Percentiles rank a stretch among this genome's conserved stretches.
Evolutionary conservation across 2,329 filamentous ascomycete genomes (phyloP).

Genomic region (Boeremia lycopersici): DNA sequence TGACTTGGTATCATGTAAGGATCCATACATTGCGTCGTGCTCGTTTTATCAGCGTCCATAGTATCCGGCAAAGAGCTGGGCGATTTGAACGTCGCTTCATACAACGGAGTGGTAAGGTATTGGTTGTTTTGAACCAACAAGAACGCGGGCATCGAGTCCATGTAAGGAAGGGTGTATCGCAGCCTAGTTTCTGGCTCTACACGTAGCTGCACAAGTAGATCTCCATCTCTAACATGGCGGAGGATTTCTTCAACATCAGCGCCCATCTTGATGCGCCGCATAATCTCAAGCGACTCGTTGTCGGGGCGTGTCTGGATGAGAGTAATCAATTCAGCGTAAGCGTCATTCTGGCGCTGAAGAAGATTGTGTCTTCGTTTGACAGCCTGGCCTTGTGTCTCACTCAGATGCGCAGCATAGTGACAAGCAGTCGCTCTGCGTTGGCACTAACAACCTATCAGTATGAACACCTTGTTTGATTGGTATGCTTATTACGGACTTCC

Average conservation of each 20-base stretch:
- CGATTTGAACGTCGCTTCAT: slow-evolving; percentile 14
- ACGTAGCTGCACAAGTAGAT: slow-evolving; percentile 20
- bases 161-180: slow-evolving; percentile 16
- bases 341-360: slow-evolving; percentile 17
- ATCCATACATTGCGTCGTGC: slow-evolving; percentile 4
- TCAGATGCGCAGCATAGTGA: slow-evolving; percentile 3
- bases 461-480: neutral
- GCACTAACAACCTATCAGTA: slow-evolving; percentile 7
- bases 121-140: slow-evolving; percentile 13
- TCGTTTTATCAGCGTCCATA: neutral
- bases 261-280: slow-evolving; percentile 22
- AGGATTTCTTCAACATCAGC: slow-evolving; percentile 17
- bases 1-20: slow-evolving; percentile 24
- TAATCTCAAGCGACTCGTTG: slow-evolving; percentile 16
- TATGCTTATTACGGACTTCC: slow-evolving; percentile 6
- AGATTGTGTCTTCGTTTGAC: slow-evolving; percentile 21
- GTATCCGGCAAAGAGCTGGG: neutral
- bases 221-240: slow-evolving; percentile 21
- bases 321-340: slow-evolving; percentile 19
- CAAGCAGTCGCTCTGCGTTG: slow-evolving; percentile 6
- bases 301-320: slow-evolving; percentile 19
- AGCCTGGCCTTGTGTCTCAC: slow-evolving; percentile 18
- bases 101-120: slow-evolving; percentile 17
- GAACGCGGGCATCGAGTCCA: slow-evolving; percentile 13
- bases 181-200: slow-evolving; percentile 15